Percentiles rank a stretch among this genome's conserved stretches.
Evolutionary conservation across 2,329 filamentous ascomycete genomes (phyloP).

Genomic region (Apiospora koreana): DNA sequence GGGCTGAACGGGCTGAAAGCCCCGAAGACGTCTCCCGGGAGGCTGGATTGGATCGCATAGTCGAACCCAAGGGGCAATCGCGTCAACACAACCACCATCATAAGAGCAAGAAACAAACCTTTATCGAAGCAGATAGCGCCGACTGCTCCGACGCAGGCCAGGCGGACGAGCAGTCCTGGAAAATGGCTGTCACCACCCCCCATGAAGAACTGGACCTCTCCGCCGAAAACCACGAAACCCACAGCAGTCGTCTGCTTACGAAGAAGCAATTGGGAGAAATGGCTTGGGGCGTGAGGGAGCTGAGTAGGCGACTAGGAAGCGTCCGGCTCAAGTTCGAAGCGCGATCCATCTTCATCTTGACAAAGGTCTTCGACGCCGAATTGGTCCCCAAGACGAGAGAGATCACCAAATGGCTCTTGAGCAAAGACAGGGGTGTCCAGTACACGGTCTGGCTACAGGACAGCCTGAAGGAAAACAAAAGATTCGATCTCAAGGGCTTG

Average conservation of each 20-base stretch:
- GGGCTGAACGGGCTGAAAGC: constrained; percentile 11
- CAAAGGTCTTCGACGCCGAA: constrained; percentile 85
- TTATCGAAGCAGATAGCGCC: constrained; percentile 43
- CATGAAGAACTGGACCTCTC: constrained; percentile 42
- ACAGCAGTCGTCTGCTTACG: constrained; percentile 76
- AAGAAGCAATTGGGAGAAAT: constrained; percentile 96
- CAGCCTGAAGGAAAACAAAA: constrained; percentile 67
- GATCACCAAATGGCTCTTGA: constrained; percentile 78
- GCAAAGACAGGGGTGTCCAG: constrained; percentile 62
- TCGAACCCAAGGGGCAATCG: constrained; percentile 36
- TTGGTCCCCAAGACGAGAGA: constrained; percentile 77
- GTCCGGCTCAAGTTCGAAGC: constrained; percentile 82
- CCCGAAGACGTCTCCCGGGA: constrained; percentile 28
- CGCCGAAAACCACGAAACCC: constrained; percentile 35
- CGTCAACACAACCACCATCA: constrained; percentile 15
- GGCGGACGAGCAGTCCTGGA: constrained; percentile 58
- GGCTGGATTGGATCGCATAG: constrained; percentile 29
- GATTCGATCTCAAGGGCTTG: constrained; percentile 73
- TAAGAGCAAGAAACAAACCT: constrained; percentile 11
- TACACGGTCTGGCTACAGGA: constrained; percentile 87
- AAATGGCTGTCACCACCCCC: constrained; percentile 45
- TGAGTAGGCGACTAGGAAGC: constrained; percentile 82
- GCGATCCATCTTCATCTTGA: constrained; percentile 81
- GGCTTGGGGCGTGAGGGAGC: constrained; percentile 91
- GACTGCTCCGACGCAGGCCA: constrained; percentile 50